Base-by-base conservation (phyloP, 2,329 filamentous ascomycete species). In the Nemania abortiva region DNA sequence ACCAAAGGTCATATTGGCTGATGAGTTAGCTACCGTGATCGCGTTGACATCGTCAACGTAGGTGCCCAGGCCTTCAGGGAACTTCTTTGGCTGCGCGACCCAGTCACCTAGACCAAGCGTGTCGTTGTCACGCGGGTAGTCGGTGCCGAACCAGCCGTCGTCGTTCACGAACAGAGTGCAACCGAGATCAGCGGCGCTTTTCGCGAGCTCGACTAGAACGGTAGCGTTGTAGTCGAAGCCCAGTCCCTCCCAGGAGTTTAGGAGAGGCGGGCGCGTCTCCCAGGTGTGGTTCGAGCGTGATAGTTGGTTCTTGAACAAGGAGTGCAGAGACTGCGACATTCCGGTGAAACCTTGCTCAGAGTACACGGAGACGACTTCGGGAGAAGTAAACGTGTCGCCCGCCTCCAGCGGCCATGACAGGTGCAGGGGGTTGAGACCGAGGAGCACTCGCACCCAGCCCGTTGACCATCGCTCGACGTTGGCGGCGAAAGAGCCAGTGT, bases 161-260 rank as follows among this genome's bases (percentile, higher is more conserved):
- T 91, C 89, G 55, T 89, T 84, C 0, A 91, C 89, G 53, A 91
- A 89, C 0, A 91, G 83, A 70, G 86, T 85, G n/a, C 87, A 84
- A 0, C 89, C 89, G 0, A 91, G 81, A 1, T 84, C 82, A 0
- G 89, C 88, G 0, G 89, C 84, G 70, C 88, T 84, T 49, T 85
- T 74, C 0, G 89, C 89, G 0, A 91, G 81, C 0, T 81, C 80
- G 34, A 88, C 84, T 37, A 91, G 84, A 0, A 83, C 86, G 15
- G 81, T 85, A 57, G 87, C 80, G 72, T 91, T 88, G 76, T 85
- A 87, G 70, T 89, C 78, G 72, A 89, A 90, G 15, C 83, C 82
- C 0, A 90, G 80, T 0, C 88, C 89, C 74, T 91, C 89, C 89
- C 89, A 91, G 45, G 88, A 90, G 76, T 91, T 91, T 24, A 91